Conservation (phyloP, 2,329 filamentous ascomycete genomes). For the Nothophaeocryptopus gaeumannii region DNA sequence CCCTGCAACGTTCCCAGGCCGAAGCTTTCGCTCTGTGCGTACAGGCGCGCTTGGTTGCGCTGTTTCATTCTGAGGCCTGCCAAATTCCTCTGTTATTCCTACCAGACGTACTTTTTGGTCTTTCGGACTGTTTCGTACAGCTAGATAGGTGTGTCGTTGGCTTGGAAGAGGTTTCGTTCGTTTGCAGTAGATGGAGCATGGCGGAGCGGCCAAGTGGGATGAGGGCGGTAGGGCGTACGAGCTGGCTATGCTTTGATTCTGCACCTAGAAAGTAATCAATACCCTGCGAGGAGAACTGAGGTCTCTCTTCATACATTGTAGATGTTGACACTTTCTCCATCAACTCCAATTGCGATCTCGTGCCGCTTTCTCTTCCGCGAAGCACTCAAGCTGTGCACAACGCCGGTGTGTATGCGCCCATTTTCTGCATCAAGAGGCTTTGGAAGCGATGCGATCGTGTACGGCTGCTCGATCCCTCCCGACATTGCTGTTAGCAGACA, state of each 20-base stretch:
- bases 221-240: conserved; percentile 62
- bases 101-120: conserved; percentile 52
- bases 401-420: conserved; percentile 42
- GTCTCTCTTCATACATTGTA: conserved; percentile 52
- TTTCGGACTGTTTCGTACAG: conserved; percentile 45
- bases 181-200: conserved; percentile 58
- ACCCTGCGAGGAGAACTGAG: too few species aligned
- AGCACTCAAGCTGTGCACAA: conserved; percentile 54
- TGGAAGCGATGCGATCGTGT: conserved; percentile 45
- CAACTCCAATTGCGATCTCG: conserved; percentile 58
- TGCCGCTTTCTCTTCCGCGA: conserved; percentile 61
- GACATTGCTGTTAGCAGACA: conserved; percentile 18
- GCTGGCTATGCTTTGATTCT: conserved; percentile 58
- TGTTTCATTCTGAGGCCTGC: conserved; percentile 19
- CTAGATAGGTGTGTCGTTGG: conserved; percentile 57
- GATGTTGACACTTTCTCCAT: conserved; percentile 61
- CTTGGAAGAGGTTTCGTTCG: conserved; percentile 42
- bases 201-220: conserved; percentile 55
- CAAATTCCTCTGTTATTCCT: conserved; percentile 52
- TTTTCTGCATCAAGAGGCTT: conserved; percentile 41
- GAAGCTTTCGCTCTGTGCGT: conserved; percentile 32
- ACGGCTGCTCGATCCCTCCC: conserved; percentile 34
- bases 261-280: conserved; percentile 46
- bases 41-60: conserved; percentile 31
- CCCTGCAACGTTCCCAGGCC: conserved; percentile 28